These are phyloP conservation scores for Saccharomyces hybrid DNA, from an alignment of 1,139 yeast genomes.

Conservation along the genomic window DNA sequence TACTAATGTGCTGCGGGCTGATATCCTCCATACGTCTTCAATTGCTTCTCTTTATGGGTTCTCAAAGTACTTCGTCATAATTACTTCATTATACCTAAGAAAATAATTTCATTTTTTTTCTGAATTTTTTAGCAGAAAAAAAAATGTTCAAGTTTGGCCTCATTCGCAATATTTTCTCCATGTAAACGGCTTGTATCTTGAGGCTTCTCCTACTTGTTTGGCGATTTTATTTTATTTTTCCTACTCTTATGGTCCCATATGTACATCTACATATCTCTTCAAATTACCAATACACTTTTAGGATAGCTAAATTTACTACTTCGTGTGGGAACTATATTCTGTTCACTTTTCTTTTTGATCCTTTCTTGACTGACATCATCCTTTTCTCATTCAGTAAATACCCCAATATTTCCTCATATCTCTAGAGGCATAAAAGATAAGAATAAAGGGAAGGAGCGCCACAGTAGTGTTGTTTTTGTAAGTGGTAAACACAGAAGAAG, in stretches of 20 bases:
- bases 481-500: not conserved
- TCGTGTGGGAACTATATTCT: not conserved
- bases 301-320: too few relatives aligned
- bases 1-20: not conserved
- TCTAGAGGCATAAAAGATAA: slow-evolving; percentile 4
- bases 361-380: not conserved
- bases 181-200: not conserved
- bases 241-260: not conserved
- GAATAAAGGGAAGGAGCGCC: not conserved
- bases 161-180: not conserved
- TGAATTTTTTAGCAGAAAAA: not conserved
- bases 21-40: not conserved
- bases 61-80: not conserved
- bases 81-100: not conserved
- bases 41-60: not conserved
- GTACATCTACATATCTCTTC: not conserved
- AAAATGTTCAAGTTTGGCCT: not conserved
- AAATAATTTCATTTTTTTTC: not conserved
- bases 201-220: not conserved
- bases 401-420: slow-evolving; percentile 13
- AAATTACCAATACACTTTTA: too few relatives aligned
- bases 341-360: not conserved
- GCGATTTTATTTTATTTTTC: not conserved
- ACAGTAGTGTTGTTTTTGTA: not conserved
- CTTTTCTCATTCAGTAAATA: not conserved